Conservation (phyloP, 306 rosid species). For the Trifolium dubium region DNA sequence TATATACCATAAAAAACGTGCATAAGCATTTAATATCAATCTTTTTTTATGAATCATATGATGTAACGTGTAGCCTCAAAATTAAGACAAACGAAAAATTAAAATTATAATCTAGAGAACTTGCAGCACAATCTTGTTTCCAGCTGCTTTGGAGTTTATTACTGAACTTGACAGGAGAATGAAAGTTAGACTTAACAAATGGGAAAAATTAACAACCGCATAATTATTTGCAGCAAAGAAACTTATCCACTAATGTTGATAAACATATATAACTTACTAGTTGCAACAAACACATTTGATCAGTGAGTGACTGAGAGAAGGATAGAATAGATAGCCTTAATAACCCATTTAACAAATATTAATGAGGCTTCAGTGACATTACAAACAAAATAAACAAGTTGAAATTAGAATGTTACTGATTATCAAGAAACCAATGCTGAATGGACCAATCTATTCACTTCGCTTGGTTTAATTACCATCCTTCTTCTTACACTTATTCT, state of each 20-base stretch:
- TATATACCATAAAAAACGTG: no score
- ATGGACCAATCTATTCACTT: slow-evolving; percentile 4
- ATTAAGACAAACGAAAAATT: neutral
- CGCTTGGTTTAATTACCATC: neutral
- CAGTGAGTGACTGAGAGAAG: neutral
- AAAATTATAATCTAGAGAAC: no score
- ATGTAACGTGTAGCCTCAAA: neutral
- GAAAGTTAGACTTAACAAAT: neutral
- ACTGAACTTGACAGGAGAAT: neutral
- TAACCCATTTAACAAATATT: slow-evolving; percentile 1
- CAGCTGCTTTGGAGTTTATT: neutral
- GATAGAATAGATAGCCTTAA: neutral
- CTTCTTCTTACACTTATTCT: slow-evolving; percentile 52
- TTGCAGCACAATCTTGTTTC: neutral
- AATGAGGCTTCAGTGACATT: neutral
- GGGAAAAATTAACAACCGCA: neutral
- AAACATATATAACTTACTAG: neutral
- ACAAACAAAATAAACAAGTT: neutral
- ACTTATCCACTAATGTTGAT: neutral
- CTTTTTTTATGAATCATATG: neutral
- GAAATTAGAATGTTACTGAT: slow-evolving; percentile 1
- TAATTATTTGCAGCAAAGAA: slow-evolving; percentile 1
- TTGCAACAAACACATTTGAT: neutral
- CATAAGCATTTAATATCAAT: neutral
- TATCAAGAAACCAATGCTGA: neutral